These are phyloP conservation scores for Elsinoe batatas DNA, from an alignment of 2,329 filamentous ascomycete species.

Conservation along the genomic window DNA sequence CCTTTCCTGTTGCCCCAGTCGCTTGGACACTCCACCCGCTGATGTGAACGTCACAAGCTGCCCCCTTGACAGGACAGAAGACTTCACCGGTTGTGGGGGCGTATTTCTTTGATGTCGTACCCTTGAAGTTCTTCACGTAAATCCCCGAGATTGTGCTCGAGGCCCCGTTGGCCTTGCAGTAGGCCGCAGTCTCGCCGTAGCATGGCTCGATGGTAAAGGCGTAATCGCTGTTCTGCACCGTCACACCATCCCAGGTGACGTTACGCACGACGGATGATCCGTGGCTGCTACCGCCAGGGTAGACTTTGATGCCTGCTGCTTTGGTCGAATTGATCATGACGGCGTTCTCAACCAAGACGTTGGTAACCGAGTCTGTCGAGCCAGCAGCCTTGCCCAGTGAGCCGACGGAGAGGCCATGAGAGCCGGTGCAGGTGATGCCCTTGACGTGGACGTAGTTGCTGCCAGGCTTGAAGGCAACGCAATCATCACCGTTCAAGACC, in stretches of 20 bases:
- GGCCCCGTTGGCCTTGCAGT: conserved; percentile 30
- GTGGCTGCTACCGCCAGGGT: conserved; percentile 31
- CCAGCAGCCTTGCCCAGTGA: conserved; percentile 31
- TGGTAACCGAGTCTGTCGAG: conserved; percentile 33
- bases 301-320: conserved; percentile 39
- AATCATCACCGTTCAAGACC: too few relatives aligned
- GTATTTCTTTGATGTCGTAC: conserved; percentile 32
- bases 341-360: conserved; percentile 33
- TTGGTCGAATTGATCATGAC: conserved; percentile 36
- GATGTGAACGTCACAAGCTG: conserved; percentile 30
- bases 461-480: too few relatives aligned
- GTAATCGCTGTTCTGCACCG: conserved; percentile 32
- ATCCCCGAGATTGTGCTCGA: conserved; percentile 29
- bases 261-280: conserved; percentile 33
- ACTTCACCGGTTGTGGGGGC: conserved; percentile 29
- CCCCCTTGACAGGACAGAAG: conserved; percentile 29
- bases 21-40: conserved; percentile 27
- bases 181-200: conserved; percentile 29
- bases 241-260: conserved; percentile 33
- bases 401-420: conserved; percentile 40
- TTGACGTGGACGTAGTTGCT: too few relatives aligned
- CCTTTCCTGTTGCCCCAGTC: neutral
- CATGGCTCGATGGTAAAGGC: conserved; percentile 40
- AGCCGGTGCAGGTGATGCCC: too few relatives aligned
- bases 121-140: conserved; percentile 30